phyloP scores from a whole-genome alignment of 225 moss, liverwort and hornwort species.

The Physcomitrium patens region DNA sequence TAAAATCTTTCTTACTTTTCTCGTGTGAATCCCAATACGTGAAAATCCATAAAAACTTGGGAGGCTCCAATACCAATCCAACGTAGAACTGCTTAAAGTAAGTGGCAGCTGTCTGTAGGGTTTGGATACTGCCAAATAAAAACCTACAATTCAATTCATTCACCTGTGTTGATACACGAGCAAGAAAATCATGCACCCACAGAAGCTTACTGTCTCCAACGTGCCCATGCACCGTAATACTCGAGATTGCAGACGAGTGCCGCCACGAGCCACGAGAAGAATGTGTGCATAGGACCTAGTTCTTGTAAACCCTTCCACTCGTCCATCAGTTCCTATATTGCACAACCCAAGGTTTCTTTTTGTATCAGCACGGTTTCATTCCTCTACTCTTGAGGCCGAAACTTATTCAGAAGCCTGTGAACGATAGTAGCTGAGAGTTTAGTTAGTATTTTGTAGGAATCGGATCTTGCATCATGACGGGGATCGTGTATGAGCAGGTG shows the following conservation, averaged over 20 bases:
- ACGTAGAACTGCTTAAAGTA: too few species aligned
- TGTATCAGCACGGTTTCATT: background rate
- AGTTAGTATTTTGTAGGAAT: background rate
- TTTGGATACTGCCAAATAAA: too few species aligned
- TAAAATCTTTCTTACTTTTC: too few species aligned
- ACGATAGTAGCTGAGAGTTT: background rate
- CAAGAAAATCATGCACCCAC: background rate
- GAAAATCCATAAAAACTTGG: too few species aligned
- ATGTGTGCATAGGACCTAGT: background rate
- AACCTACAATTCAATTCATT: too few species aligned
- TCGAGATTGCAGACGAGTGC: background rate
- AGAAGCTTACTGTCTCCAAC: background rate
- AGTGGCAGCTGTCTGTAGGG: too few species aligned
- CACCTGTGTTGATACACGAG: background rate
- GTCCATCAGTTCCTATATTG: background rate
- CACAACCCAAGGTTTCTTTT: background rate
- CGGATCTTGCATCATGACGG: conserved; percentile 28
- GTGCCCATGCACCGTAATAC: background rate
- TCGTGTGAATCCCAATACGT: too few species aligned
- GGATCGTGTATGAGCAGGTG: conserved; percentile 53
- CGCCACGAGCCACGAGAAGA: conserved; percentile 12
- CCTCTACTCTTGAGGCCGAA: background rate
- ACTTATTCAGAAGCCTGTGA: too few species aligned
- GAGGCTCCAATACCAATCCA: too few species aligned
- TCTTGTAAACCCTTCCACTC: background rate